Percentiles rank a stretch among this genome's conserved stretches.
Conservation (phyloP, 805 yeast species). For the Saccharomycopsis vini region DNA sequence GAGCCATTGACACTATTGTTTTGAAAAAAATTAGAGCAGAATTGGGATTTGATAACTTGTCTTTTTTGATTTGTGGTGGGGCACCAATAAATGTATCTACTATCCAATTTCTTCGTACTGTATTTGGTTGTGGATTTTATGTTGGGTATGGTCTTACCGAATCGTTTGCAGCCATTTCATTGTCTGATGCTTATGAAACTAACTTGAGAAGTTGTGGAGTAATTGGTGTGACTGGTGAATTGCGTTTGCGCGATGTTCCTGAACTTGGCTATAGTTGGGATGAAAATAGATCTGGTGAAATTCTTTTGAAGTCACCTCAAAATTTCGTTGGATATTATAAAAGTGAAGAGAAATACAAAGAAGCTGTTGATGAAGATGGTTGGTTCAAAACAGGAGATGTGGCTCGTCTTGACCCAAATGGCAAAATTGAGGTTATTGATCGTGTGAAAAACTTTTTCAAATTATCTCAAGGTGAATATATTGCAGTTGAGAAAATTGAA, state of each 20-base stretch:
- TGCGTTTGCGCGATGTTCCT: constrained; percentile 45
- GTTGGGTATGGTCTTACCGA: constrained; percentile 62
- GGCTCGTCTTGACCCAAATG: constrained; percentile 32
- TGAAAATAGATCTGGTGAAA: constrained; percentile 37
- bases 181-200: constrained; percentile 31
- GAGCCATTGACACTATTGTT: constrained; percentile 21
- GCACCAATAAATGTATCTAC: constrained; percentile 55
- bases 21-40: constrained; percentile 27
- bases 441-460: constrained; percentile 64
- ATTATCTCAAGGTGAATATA: constrained; percentile 46
- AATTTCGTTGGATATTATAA: constrained; percentile 43
- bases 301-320: constrained; percentile 49
- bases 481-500: constrained; percentile 60
- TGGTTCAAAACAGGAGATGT: constrained; percentile 58
- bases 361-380: not conserved
- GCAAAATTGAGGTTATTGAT: constrained; percentile 45
- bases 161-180: constrained; percentile 46
- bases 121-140: constrained; percentile 35
- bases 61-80: constrained; percentile 37
- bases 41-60: constrained; percentile 32
- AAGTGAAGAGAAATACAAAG: constrained; percentile 38
- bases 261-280: constrained; percentile 36
- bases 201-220: constrained; percentile 37
- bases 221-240: constrained; percentile 42
- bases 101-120: constrained; percentile 42